Base-by-base conservation (phyloP, 345 rosid genomes). In the Limnanthes douglasii region DNA sequence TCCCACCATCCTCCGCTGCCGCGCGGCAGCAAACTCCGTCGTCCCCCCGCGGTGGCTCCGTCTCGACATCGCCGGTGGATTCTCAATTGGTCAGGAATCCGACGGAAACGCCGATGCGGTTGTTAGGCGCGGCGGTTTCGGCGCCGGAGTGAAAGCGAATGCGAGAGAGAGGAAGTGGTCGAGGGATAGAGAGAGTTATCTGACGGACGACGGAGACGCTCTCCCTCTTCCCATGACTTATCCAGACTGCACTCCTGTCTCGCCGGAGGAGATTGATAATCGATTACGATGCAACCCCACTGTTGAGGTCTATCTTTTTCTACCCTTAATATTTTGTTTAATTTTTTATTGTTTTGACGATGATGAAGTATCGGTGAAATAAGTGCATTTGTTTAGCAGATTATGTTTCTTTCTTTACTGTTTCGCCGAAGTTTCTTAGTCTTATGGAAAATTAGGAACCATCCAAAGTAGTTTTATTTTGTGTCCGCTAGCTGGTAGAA, bases 141-240 rank as follows among this genome's bases (percentile, higher is more conserved):
- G 62, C 34, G 56, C 62, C 13, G 41, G 68, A 24, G 52, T 45
- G 10, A 70, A 67, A 18, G 73, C 49, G 57, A 69, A 71, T 46
- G 85, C 81, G 37, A 64, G 42, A 60, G 82, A 80, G 54, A 50
- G 50, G 50, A 72, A 68, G 10, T 86, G 97, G 93, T 73, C 93
- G 36, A 68, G 82, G 53, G 62, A 73, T 28, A 55, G 83, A 16
- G 71, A 73, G 68, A 82, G 90, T 60, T 86, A 78, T 58, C 64
- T 86, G 80, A 43, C 62, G 19, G 75, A 65, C 28, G 60, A 75
- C 46, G 50, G 28, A 16, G 97, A 88, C 13, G 69, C 78, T 24
- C 95, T 88, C 41, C 97, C 95, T 44, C 93, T 88, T 2, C 97
- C 97, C 28, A 83, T 88, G 95, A 70, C 90, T 60, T 69, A 73